phyloP scores from a whole-genome alignment of 331 rosid genomes.

The Malus hybrid region DNA sequence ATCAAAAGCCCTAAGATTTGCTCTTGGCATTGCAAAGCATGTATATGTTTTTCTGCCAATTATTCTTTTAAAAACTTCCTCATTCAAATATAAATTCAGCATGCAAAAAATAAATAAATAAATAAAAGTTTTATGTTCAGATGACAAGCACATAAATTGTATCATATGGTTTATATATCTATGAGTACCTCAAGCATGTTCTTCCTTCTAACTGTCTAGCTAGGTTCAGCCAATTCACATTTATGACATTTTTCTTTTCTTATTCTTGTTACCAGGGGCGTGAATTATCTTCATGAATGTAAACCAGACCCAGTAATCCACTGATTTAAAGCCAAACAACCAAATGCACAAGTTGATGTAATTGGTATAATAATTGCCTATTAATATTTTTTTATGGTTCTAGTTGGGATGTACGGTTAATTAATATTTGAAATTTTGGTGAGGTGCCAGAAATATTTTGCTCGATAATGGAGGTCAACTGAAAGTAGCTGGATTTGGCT shows the following conservation, averaged over 20 bases:
- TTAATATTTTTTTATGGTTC: constrained; percentile 16
- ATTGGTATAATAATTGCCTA: constrained; percentile 11
- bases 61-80: not conserved
- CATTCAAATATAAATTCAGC: not conserved
- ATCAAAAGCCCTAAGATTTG: constrained; percentile 72
- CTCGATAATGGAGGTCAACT: constrained; percentile 93
- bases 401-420: constrained; percentile 43
- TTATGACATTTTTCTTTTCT: constrained; percentile 16
- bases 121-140: not conserved
- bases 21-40: constrained; percentile 92
- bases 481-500: constrained; percentile 92
- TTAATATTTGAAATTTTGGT: constrained; percentile 77
- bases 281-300: constrained; percentile 99
- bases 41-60: constrained; percentile 27
- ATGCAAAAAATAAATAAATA: too few species aligned
- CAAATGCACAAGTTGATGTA: constrained; percentile 45
- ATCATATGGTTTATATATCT: not conserved
- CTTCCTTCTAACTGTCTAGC: constrained; percentile 1
- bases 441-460: constrained; percentile 99
- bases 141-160: not conserved
- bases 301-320: constrained; percentile 95
- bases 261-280: constrained; percentile 67
- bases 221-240: constrained; percentile 10
- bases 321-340: constrained; percentile 92
- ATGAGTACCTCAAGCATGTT: constrained; percentile 4